phyloP scores from a whole-genome alignment of 2,329 filamentous ascomycete genomes.

The Elsinoe perseae region DNA sequence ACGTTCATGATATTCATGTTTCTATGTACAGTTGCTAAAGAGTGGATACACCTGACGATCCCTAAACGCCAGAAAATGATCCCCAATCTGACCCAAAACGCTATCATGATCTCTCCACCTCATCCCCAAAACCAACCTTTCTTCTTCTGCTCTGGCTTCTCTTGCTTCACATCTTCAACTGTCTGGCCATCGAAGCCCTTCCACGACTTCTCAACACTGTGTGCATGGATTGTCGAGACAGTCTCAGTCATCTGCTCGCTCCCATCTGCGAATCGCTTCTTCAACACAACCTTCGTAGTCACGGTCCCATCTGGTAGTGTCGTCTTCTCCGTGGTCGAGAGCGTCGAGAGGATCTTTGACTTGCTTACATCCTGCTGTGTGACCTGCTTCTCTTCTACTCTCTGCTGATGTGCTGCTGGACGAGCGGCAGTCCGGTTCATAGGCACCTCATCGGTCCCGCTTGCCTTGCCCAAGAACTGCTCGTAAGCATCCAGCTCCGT shows the following conservation, averaged over 20 bases:
- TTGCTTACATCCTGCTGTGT: constrained; percentile 9
- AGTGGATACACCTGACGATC: constrained; percentile 2
- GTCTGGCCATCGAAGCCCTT: constrained; percentile 10
- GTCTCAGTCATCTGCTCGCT: constrained; percentile 52
- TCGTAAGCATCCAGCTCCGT: constrained; percentile 51
- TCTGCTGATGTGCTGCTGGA: background rate
- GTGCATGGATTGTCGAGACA: constrained; percentile 35
- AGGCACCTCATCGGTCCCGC: background rate
- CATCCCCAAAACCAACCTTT: constrained; percentile 20
- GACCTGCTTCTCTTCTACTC: background rate
- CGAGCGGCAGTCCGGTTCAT: background rate
- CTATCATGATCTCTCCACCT: no score
- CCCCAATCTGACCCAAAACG: background rate
- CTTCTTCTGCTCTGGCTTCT: constrained; percentile 8
- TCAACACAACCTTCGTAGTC: constrained; percentile 50
- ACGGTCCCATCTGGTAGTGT: constrained; percentile 50
- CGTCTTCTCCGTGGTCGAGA: constrained; percentile 50
- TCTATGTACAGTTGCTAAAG: background rate
- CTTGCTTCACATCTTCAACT: background rate
- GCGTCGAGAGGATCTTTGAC: constrained; percentile 43
- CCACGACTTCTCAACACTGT: background rate
- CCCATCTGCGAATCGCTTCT: constrained; percentile 53
- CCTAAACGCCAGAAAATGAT: background rate
- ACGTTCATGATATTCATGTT: background rate
- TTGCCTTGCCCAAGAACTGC: constrained; percentile 33